phyloP scores from a whole-genome alignment of 257 asterid species.

The Paraleonurus japonicus region DNA sequence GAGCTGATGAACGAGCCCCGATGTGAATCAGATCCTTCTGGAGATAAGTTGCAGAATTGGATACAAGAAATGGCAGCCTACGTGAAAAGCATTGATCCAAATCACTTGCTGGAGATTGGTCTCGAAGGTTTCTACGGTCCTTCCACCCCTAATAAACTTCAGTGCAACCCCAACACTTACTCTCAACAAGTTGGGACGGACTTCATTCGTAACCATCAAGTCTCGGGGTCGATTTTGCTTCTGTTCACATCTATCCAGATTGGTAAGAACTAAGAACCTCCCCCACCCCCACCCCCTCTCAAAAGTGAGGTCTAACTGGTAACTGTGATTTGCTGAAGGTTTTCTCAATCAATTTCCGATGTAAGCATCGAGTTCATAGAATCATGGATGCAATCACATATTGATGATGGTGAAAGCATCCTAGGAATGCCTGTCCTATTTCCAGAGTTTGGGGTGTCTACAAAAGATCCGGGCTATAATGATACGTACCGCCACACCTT shows the following conservation, averaged over 20 bases:
- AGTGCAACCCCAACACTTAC: constrained; percentile 57
- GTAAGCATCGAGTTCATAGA: constrained; percentile 61
- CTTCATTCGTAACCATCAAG: constrained; percentile 86
- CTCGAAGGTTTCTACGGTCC: constrained; percentile 91
- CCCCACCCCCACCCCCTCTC: not conserved
- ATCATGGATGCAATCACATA: constrained; percentile 83
- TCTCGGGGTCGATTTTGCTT: constrained; percentile 81
- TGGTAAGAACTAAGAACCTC: constrained; percentile 42
- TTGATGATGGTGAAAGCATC: constrained; percentile 61
- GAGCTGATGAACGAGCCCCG: constrained; percentile 96
- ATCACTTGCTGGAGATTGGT: constrained; percentile 83
- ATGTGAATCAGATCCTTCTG: constrained; percentile 84
- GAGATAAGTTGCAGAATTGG: constrained; percentile 87
- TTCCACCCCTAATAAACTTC: constrained; percentile 65
- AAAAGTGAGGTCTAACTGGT: not conserved
- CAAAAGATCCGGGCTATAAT: constrained; percentile 66
- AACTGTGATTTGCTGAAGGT: constrained; percentile 39
- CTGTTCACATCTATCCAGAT: constrained; percentile 79
- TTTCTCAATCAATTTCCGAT: constrained; percentile 50
- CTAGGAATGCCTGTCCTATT: constrained; percentile 76
- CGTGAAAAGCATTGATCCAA: constrained; percentile 83
- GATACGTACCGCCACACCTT: constrained; percentile 47
- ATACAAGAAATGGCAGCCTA: constrained; percentile 59
- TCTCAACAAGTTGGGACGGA: constrained; percentile 78
- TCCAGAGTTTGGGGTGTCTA: constrained; percentile 64